Conservation (phyloP, 495 filamentous ascomycete species). For the Aspergillus ostianus region DNA sequence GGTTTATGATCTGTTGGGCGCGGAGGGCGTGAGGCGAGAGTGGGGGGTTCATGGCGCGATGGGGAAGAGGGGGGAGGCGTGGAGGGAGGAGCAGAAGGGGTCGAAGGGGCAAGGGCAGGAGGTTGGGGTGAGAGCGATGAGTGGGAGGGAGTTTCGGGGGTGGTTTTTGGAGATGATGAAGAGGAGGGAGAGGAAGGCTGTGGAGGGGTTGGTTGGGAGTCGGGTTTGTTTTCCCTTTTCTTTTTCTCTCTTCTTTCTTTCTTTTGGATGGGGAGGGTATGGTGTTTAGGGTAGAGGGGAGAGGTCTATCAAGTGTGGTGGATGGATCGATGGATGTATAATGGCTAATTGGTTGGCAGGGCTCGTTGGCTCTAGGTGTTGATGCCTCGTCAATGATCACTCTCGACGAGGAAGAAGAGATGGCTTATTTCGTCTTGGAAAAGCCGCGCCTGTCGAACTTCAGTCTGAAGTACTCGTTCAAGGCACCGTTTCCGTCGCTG, state of each 20-base stretch:
- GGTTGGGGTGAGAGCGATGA: constrained; percentile 45
- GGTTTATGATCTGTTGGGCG: constrained; percentile 54
- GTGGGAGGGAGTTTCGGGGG: constrained; percentile 45
- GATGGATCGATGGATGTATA: constrained; percentile 7
- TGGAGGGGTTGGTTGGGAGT: constrained; percentile 44
- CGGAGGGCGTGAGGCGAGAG: constrained; percentile 44
- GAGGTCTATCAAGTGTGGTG: constrained; percentile 1
- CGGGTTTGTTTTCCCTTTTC: constrained; percentile 32
- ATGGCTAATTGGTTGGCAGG: constrained; percentile 21
- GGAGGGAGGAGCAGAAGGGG: constrained; percentile 11
- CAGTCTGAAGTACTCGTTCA: constrained; percentile 36
- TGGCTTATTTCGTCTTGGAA: constrained; percentile 33
- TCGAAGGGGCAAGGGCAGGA: constrained; percentile 10
- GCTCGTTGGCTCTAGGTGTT: constrained; percentile 38
- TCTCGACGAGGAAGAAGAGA: constrained; percentile 28
- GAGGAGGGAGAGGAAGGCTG: constrained; percentile 37
- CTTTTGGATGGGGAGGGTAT: constrained; percentile 5
- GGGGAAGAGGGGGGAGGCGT: constrained; percentile 31
- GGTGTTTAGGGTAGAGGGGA: constrained; percentile 1
- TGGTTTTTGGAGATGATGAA: constrained; percentile 52
- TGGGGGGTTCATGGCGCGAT: constrained; percentile 37
- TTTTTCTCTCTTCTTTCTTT: constrained; percentile 1
- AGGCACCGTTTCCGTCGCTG: constrained; percentile 32
- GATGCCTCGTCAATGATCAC: constrained; percentile 40
- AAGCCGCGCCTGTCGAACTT: constrained; percentile 22